phyloP scores from a whole-genome alignment of 805 yeast genomes.

The Maudiozyma pseudohumilis region DNA sequence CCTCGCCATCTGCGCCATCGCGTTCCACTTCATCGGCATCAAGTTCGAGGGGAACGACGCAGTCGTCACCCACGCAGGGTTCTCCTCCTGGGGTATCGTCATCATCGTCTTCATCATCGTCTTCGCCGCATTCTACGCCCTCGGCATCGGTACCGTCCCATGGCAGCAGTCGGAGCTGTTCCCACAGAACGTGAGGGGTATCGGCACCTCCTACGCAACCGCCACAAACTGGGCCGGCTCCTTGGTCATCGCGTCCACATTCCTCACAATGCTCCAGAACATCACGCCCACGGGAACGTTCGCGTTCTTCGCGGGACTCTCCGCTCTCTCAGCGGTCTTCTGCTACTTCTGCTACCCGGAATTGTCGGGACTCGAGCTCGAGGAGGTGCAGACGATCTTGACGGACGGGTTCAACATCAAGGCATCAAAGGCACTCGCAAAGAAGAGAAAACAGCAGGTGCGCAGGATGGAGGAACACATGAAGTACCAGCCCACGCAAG shows the following conservation, averaged over 20 bases:
- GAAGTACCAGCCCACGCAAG: slow-evolving; percentile 20
- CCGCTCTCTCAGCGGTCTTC: slow-evolving; percentile 60
- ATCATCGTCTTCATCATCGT: slow-evolving; percentile 77
- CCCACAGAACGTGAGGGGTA: slow-evolving; percentile 87
- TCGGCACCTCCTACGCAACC: slow-evolving; percentile 85
- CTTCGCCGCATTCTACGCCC: slow-evolving; percentile 82
- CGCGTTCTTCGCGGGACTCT: slow-evolving; percentile 76
- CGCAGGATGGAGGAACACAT: slow-evolving; percentile 9
- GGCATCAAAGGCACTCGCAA: slow-evolving; percentile 46
- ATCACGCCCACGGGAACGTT: slow-evolving; percentile 95
- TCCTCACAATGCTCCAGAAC: slow-evolving; percentile 85
- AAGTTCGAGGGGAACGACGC: slow-evolving; percentile 41
- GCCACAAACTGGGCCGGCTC: slow-evolving; percentile 96
- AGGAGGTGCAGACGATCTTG: slow-evolving; percentile 77
- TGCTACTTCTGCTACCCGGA: slow-evolving; percentile 87
- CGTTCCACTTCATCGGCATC: slow-evolving; percentile 77
- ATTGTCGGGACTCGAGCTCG: slow-evolving; percentile 79
- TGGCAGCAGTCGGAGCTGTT: slow-evolving; percentile 97
- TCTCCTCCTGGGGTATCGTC: slow-evolving; percentile 79
- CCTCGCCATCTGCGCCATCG: slow-evolving; percentile 73
- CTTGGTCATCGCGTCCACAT: slow-evolving; percentile 79
- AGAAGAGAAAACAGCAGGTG: slow-evolving; percentile 31
- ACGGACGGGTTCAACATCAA: slow-evolving; percentile 81
- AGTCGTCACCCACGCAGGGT: slow-evolving; percentile 36
- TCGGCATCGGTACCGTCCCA: slow-evolving; percentile 95